These are phyloP conservation scores for Xylariaceae sp. DNA, from an alignment of 2,329 filamentous ascomycete species.

Conservation along the genomic window DNA sequence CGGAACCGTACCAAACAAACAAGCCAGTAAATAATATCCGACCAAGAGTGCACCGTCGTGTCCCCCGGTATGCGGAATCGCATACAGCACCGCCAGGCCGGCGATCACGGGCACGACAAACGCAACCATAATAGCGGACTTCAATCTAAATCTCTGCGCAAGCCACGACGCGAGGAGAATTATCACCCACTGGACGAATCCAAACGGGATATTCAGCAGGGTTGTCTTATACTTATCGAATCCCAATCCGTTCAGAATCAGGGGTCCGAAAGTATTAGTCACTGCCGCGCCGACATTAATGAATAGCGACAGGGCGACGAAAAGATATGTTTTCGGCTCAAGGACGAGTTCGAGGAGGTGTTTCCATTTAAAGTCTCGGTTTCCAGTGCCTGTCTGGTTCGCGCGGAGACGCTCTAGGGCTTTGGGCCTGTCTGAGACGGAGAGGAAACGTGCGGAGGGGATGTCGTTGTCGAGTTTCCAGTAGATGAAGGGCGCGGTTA, in stretches of 20 bases:
- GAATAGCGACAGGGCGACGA: slow-evolving; percentile 54
- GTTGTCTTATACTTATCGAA: slow-evolving; percentile 54
- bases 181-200: slow-evolving; percentile 53
- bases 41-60: slow-evolving; percentile 47
- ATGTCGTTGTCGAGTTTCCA: slow-evolving; percentile 57
- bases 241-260: slow-evolving; percentile 57
- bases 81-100: slow-evolving; percentile 54
- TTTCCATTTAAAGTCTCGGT: slow-evolving; percentile 46
- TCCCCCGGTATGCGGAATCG: slow-evolving; percentile 39
- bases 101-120: slow-evolving; percentile 57
- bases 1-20: slow-evolving; percentile 61
- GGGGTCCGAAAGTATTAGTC: slow-evolving; percentile 58
- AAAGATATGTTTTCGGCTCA: slow-evolving; percentile 53
- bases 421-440: slow-evolving; percentile 54
- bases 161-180: slow-evolving; percentile 55
- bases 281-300: slow-evolving; percentile 61
- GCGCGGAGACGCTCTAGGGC: slow-evolving; percentile 49
- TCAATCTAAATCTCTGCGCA: slow-evolving; percentile 51
- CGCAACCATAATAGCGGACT: slow-evolving; percentile 48
- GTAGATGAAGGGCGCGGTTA: slow-evolving; percentile 54
- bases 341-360: slow-evolving; percentile 48
- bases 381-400: slow-evolving; percentile 52
- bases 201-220: slow-evolving; percentile 63
- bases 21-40: slow-evolving; percentile 61
- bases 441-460: slow-evolving; percentile 51